Conservation (phyloP, 2,329 filamentous ascomycete genomes). For the Colletotrichum ledebouriae region DNA sequence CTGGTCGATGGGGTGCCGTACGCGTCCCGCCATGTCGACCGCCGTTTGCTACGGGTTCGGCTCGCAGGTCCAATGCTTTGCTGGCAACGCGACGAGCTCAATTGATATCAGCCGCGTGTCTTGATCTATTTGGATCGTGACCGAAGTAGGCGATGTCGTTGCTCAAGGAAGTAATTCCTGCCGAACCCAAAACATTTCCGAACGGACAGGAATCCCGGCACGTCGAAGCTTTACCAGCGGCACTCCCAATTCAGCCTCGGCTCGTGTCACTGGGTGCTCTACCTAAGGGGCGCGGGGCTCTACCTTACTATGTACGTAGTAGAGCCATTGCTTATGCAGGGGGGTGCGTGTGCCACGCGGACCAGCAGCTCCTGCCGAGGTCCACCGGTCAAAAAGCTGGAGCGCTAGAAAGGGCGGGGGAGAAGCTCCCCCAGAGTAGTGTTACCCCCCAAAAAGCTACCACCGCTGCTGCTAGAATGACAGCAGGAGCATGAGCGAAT, state of each 20-base stretch:
- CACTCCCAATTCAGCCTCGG: constrained; percentile 19
- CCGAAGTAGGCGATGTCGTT: not conserved
- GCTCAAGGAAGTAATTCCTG: not conserved
- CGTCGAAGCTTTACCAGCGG: not conserved
- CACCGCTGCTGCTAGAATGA: not conserved
- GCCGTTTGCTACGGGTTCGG: not conserved
- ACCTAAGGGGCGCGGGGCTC: not conserved
- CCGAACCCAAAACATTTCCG: too few species aligned
- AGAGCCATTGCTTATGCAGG: constrained; percentile 8
- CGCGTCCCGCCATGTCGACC: constrained; percentile 79
- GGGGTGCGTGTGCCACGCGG: not conserved
- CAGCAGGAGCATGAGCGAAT: not conserved
- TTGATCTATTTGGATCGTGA: too few species aligned
- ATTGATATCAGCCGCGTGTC: too few species aligned
- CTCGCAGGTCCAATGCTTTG: too few species aligned
- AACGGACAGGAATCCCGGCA: constrained; percentile 10
- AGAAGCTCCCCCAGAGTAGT: too few species aligned
- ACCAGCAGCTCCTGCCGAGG: constrained; percentile 38
- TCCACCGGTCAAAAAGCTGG: constrained; percentile 32
- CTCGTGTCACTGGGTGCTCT: not conserved
- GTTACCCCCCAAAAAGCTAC: too few species aligned
- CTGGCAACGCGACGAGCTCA: too few species aligned
- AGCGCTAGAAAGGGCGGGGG: not conserved
- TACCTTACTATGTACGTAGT: too few species aligned
- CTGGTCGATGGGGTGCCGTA: constrained; percentile 92